These are phyloP conservation scores for Miamiensis avidus DNA, from an alignment of 169 alveolate species.

Conservation along the genomic window DNA sequence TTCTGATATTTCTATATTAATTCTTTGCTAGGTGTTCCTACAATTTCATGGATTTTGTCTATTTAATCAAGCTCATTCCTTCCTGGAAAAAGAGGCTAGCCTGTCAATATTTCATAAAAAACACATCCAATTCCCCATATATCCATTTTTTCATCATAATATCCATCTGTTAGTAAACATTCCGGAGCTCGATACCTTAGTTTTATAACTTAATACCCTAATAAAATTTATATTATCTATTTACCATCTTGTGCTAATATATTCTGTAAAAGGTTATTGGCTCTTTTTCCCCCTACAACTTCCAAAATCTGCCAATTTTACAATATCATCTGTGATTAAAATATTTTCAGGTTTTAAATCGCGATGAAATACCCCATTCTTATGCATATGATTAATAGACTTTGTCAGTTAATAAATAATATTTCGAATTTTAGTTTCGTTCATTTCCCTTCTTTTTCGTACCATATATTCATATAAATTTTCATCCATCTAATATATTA, in stretches of 20 bases:
- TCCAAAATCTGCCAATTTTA: slow-evolving; percentile 89
- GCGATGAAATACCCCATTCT: slow-evolving; percentile 81
- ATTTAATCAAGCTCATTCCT: slow-evolving; percentile 79
- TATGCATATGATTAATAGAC: slow-evolving; percentile 82
- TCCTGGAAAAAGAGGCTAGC: slow-evolving; percentile 82
- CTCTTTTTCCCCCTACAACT: slow-evolving; percentile 85
- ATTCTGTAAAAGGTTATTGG: slow-evolving; percentile 89
- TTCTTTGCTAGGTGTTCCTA: slow-evolving; percentile 78
- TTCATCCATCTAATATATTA: slow-evolving; percentile 61
- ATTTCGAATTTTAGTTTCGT: slow-evolving; percentile 56
- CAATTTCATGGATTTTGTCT: slow-evolving; percentile 62
- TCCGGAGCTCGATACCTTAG: slow-evolving; percentile 74
- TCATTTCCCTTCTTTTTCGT: background rate
- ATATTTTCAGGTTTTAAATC: slow-evolving; percentile 89
- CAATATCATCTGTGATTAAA: slow-evolving; percentile 76
- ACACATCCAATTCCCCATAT: slow-evolving; percentile 88
- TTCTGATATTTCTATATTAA: slow-evolving; percentile 63
- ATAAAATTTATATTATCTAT: too few relatives aligned
- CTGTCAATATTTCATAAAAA: slow-evolving; percentile 74
- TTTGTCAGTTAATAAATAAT: slow-evolving; percentile 70
- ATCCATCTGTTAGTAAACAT: slow-evolving; percentile 82
- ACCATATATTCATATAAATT: slow-evolving; percentile 73
- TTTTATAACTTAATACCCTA: too few relatives aligned
- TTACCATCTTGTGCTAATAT: slow-evolving; percentile 92
- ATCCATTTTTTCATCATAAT: slow-evolving; percentile 81